A percentile compares a stretch with the other conserved stretches of the same genome.
These are phyloP conservation scores for Leucocoprinus sp. DNA, from an alignment of 768 basidiomycete genomes.

Conservation along the genomic window DNA sequence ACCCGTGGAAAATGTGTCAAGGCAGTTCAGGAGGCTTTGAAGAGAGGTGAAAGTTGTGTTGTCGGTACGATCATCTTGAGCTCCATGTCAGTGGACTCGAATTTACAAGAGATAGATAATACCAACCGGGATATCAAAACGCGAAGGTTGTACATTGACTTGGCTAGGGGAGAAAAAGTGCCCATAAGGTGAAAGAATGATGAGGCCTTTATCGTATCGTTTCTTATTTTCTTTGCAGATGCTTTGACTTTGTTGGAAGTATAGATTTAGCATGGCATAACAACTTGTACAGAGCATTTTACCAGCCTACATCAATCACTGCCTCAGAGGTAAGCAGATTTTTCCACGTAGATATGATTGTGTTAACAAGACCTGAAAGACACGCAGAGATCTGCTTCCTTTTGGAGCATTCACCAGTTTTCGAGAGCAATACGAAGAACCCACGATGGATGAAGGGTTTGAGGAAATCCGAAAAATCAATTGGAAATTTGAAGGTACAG, in stretches of 20 bases:
- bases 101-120: constrained; percentile 54
- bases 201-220: not conserved
- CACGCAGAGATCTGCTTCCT: constrained; percentile 47
- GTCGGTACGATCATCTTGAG: constrained; percentile 46
- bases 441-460: constrained; percentile 63
- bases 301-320: constrained; percentile 38
- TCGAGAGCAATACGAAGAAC: constrained; percentile 57
- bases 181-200: constrained; percentile 44
- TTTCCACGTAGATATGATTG: constrained; percentile 1
- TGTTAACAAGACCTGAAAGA: too few species aligned
- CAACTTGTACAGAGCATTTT: constrained; percentile 78
- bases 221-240: constrained; percentile 30
- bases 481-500: constrained; percentile 72
- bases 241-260: constrained; percentile 68
- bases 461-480: constrained; percentile 68
- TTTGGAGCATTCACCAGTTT: constrained; percentile 53
- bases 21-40: constrained; percentile 47
- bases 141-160: constrained; percentile 60
- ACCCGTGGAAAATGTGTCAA: constrained; percentile 71
- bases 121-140: constrained; percentile 77
- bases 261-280: constrained; percentile 90
- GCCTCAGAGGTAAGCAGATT: constrained; percentile 28
- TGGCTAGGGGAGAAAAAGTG: constrained; percentile 49
- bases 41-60: constrained; percentile 57
- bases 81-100: not conserved